Conservation (phyloP, 2,329 filamentous ascomycete genomes). For the Elsinoe batatas region DNA sequence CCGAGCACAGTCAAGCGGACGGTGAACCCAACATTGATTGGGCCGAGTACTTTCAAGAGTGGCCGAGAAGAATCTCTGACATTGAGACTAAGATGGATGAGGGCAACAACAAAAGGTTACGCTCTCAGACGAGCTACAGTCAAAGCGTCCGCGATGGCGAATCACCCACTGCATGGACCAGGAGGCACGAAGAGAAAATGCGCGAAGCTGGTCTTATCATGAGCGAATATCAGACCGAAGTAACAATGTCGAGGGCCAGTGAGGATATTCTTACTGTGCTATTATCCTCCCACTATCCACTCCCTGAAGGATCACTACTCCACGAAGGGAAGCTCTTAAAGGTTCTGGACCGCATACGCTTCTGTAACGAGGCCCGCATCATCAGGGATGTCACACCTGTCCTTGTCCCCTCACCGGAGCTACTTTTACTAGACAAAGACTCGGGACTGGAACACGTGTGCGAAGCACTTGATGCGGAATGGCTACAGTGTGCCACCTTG, state of each 20-base stretch:
- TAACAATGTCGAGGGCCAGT: constrained; percentile 11
- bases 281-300: background rate
- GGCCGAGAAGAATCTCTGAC: background rate
- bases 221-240: constrained; percentile 12
- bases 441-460: constrained; percentile 5
- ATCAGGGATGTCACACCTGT: constrained; percentile 14
- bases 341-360: constrained; percentile 14
- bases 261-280: constrained; percentile 6
- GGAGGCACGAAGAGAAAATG: constrained; percentile 17
- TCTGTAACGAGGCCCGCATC: constrained; percentile 17
- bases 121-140: constrained; percentile 13
- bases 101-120: background rate
- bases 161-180: constrained; percentile 15
- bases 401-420: constrained; percentile 16
- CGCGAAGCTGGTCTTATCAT: constrained; percentile 15
- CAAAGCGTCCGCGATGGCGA: constrained; percentile 15
- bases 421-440: constrained; percentile 2
- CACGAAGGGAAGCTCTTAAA: background rate
- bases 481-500: constrained; percentile 14
- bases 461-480: constrained; percentile 14
- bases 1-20: too few species aligned
- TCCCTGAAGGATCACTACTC: background rate
- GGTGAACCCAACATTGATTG: background rate
- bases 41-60: background rate
- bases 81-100: background rate